Evolutionary conservation across 2,329 filamentous ascomycete species (phyloP).

Genomic region (Fulvia fulva): DNA sequence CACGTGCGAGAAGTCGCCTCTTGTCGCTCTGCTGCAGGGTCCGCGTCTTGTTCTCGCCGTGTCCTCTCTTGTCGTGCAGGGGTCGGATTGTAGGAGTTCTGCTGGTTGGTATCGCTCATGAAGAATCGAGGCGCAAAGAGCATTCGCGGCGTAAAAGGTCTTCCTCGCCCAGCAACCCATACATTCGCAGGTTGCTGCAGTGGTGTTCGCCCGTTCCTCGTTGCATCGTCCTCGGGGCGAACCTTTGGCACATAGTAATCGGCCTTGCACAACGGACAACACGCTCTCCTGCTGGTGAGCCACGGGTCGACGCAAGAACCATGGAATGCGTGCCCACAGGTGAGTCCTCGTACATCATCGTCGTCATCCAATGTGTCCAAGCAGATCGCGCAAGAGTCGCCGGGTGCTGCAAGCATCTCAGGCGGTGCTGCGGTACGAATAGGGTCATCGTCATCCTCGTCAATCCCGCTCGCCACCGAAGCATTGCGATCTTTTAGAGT

Average conservation of each 20-base stretch:
- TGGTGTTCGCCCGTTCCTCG: constrained; percentile 13
- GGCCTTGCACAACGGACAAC: constrained; percentile 95
- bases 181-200: constrained; percentile 27
- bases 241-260: constrained; percentile 97
- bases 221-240: constrained; percentile 55
- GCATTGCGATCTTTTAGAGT: constrained; percentile 27
- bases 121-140: constrained; percentile 29
- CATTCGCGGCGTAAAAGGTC: constrained; percentile 27
- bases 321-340: constrained; percentile 97
- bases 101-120: constrained; percentile 11
- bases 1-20: constrained; percentile 15
- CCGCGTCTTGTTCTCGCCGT: constrained; percentile 7
- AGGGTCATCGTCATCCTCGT: constrained; percentile 70
- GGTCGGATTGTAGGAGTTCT: constrained; percentile 3
- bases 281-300: constrained; percentile 89
- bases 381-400: constrained; percentile 94
- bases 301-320: constrained; percentile 93
- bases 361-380: constrained; percentile 92
- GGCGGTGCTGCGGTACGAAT: constrained; percentile 78
- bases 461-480: constrained; percentile 49
- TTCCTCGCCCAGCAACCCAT: constrained; percentile 27
- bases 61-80: constrained; percentile 8
- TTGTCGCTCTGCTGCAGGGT: constrained; percentile 9
- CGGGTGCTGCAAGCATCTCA: constrained; percentile 74
- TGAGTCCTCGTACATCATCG: constrained; percentile 88